Evolutionary conservation across 306 rosid genomes (phyloP), one percentile per base, ranked within the genome.

Genomic region (Prunus mongolica): DNA sequence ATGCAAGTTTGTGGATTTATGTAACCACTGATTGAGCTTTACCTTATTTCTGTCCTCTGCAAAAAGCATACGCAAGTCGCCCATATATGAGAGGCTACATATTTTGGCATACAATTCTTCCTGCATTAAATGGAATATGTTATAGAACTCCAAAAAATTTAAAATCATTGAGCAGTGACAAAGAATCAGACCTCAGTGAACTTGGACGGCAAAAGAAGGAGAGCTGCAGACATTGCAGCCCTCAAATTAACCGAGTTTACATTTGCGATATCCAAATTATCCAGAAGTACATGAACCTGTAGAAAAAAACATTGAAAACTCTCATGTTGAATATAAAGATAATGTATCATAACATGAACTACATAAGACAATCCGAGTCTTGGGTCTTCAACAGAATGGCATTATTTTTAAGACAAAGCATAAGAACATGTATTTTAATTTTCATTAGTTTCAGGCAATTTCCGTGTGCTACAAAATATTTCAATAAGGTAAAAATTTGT

Each of bases 31-130:
- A 73, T 69, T 67, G 25, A 82, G 74, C 52, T 67, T 32, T 85
- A 91, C 97, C 97, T 95, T 92, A 78, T 88, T 74, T 87, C 84
- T 90, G 81, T 95, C 98, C 90, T 95, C 97, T 0, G 97, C 97
- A 88, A 95, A 95, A 79, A 92, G 85, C 98, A 90, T 95, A 25
- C 97, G 93, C 76, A 95, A 72, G 74, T 95, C 97, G 46, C 98
- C 97, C 76, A 68, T 85, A 67, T 95, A 92, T 9, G 98, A 95
- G 65, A 95, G 97, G 75, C 93, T 88, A 66, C 98, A 95, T 81
- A 95, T 86, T 86, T 92, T 92, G 75, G 97, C 95, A 83, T 92
- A 95, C 20, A 92, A 84, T 75, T 95, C 97, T 78, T 78, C 92
- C 98, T 95, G 91, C 91, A 82, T 52, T 71, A 61, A 24, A 50